These are phyloP conservation scores for Acanthochlamys bracteata DNA, from an alignment of 106 monocot species.

Conservation along the genomic window DNA sequence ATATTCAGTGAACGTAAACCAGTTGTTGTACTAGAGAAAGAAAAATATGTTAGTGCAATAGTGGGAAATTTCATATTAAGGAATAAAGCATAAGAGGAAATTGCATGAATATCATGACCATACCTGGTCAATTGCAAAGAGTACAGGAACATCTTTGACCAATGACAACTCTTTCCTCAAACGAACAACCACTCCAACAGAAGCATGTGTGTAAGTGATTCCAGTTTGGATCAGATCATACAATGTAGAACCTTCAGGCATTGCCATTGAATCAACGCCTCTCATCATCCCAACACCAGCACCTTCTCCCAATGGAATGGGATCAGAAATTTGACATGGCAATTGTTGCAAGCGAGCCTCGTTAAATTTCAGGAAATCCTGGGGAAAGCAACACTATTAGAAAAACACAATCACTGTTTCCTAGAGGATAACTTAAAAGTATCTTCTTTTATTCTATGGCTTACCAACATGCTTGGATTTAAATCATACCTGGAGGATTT, in stretches of 20 bases:
- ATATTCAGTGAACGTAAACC: slow-evolving; percentile 97
- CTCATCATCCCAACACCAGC: slow-evolving; percentile 50
- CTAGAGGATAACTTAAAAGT: background rate
- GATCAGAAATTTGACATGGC: slow-evolving; percentile 73
- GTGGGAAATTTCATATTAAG: background rate
- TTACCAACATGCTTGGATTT: too few species aligned
- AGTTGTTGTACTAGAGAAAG: slow-evolving; percentile 76
- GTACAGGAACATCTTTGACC: slow-evolving; percentile 84
- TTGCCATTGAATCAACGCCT: slow-evolving; percentile 65
- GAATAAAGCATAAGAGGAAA: background rate
- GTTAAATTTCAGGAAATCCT: slow-evolving; percentile 95
- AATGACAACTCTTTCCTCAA: slow-evolving; percentile 82
- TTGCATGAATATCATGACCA: background rate
- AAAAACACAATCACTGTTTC: too few species aligned
- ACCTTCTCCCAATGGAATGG: slow-evolving; percentile 89
- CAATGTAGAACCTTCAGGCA: slow-evolving; percentile 87
- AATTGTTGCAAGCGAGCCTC: slow-evolving; percentile 55
- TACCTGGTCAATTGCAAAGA: slow-evolving; percentile 97
- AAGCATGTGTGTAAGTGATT: slow-evolving; percentile 63
- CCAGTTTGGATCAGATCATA: slow-evolving; percentile 91
- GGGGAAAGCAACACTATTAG: background rate
- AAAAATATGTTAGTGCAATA: background rate
- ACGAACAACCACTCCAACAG: slow-evolving; percentile 78
- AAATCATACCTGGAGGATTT: slow-evolving; percentile 62
- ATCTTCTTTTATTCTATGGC: background rate